Base-by-base conservation (phyloP, 2,329 filamentous ascomycete species). In the Cladosporium sp. region DNA sequence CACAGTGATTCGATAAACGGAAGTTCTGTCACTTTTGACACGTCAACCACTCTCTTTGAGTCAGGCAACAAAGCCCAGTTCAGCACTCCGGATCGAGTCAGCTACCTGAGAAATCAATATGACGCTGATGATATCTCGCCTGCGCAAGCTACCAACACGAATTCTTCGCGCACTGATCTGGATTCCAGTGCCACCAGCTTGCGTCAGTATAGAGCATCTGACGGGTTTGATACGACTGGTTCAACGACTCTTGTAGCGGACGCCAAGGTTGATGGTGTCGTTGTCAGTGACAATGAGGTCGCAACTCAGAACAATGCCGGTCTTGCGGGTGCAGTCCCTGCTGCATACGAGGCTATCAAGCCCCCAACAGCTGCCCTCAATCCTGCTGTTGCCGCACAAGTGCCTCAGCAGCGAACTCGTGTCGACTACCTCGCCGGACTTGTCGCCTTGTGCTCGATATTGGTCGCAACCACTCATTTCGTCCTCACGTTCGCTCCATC, bases 371-470 rank as follows among this genome's bases (percentile, higher is more conserved):
- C 67, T 1, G 65, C 70, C 8, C 60, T 68, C 24, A 70, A 65
- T 12, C 66, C 69, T 15, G 69, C 30, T 24, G 18, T 57, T 11
- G 32, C 62, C 38, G 64, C 57, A 15, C 61, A 64, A 6, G 30
- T 68, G 6, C 69, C 70, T 5, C 51, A 64, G 57, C 63, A 58
- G 18, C 68, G 70, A 10, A 72, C 74, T 28, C 76, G 81, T 47
- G 76, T 83, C 30, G 81, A 83, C 66, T 80, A 83, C 69, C 74
- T 83, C 18, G 81, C 81, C 14, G 81, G 81, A 34, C 71, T 83
- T 7, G 78, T 82, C 10, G 80, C 80, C 1, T 65, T 83, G 5
- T 80, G 78, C 68, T 78, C 80, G n/a, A 71, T 83, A n/a, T 70
- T 82, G 4, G 81, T 83, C 10, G 81, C 80, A 2, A 67, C 78